phyloP scores from a whole-genome alignment of 2,329 filamentous ascomycete species.

The Cladosporium sp. region DNA sequence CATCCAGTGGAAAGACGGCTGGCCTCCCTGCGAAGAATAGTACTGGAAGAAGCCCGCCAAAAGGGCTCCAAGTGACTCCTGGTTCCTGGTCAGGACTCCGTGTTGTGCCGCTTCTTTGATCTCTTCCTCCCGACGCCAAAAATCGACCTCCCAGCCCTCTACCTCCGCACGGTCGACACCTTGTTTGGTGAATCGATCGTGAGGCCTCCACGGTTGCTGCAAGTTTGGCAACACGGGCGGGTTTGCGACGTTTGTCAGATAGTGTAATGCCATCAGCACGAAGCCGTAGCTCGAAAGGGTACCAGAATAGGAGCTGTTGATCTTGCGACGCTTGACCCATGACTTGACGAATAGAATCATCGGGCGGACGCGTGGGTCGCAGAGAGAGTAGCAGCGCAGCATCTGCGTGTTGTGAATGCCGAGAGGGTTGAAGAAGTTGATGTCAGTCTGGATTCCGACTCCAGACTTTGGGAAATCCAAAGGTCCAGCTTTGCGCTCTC shows the following conservation, averaged over 20 bases:
- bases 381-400: slow-evolving; percentile 76
- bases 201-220: slow-evolving; percentile 53
- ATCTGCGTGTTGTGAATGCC: slow-evolving; percentile 80
- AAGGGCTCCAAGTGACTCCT: slow-evolving; percentile 64
- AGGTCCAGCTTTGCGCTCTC: slow-evolving; percentile 44
- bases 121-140: slow-evolving; percentile 71
- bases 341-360: slow-evolving; percentile 85
- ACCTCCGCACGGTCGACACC: slow-evolving; percentile 24
- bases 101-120: slow-evolving; percentile 58
- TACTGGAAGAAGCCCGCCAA: slow-evolving; percentile 86
- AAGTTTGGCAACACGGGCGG: slow-evolving; percentile 85
- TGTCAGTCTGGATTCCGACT: slow-evolving; percentile 82
- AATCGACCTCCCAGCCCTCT: slow-evolving; percentile 65
- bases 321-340: slow-evolving; percentile 80
- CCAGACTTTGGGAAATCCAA: slow-evolving; percentile 75
- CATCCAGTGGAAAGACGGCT: slow-evolving; percentile 71
- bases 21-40: slow-evolving; percentile 58
- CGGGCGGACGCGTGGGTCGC: slow-evolving; percentile 70
- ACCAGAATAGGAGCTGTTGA: slow-evolving; percentile 82
- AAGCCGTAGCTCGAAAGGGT: slow-evolving; percentile 89
- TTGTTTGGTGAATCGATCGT: slow-evolving; percentile 28
- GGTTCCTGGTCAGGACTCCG: slow-evolving; percentile 63
- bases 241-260: slow-evolving; percentile 74
- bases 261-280: slow-evolving; percentile 88
- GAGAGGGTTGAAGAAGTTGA: slow-evolving; percentile 84